Percentiles rank a stretch among this genome's conserved stretches.
Evolutionary conservation across 2,329 filamentous ascomycete species (phyloP).

Genomic region (Diaporthe destruens): DNA sequence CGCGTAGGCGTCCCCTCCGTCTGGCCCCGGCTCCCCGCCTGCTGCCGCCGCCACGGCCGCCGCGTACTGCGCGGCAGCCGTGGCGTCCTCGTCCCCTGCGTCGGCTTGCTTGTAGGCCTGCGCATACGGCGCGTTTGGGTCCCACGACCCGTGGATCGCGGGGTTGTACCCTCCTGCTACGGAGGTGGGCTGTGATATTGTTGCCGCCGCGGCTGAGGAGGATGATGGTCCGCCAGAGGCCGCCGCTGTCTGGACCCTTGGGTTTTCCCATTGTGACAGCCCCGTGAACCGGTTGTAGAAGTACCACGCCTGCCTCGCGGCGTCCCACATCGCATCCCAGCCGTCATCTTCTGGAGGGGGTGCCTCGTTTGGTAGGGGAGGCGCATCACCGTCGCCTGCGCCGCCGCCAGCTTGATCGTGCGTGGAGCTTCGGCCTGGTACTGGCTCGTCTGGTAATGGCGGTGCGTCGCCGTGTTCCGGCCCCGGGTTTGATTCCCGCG

Average conservation of each 20-base stretch:
- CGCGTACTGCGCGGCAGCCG: conserved; percentile 47
- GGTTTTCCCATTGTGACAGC: conserved; percentile 87
- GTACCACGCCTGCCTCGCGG: conserved; percentile 76
- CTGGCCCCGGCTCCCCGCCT: conserved; percentile 54
- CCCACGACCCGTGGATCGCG: conserved; percentile 95
- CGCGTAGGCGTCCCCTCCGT: conserved; percentile 65
- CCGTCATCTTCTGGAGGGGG: conserved; percentile 72
- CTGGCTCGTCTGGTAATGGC: conserved; percentile 39
- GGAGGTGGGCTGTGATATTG: conserved; percentile 50
- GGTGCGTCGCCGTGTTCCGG: conserved; percentile 21
- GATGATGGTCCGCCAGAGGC: conserved; percentile 46
- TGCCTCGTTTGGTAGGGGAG: conserved; percentile 59
- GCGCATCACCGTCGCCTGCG: conserved; percentile 42
- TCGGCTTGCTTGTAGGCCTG: conserved; percentile 62
- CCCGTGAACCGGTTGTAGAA: conserved; percentile 87
- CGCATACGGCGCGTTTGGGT: conserved; percentile 95
- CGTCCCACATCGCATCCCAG: conserved; percentile 86
- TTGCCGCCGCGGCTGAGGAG: conserved; percentile 44
- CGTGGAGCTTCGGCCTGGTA: conserved; percentile 1
- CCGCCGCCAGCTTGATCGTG: neutral
- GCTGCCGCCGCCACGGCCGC: conserved; percentile 41
- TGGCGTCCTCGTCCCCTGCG: conserved; percentile 51
- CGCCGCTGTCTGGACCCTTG: conserved; percentile 71
- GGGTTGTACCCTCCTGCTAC: conserved; percentile 89
- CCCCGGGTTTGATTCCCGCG: neutral